A percentile compares a stretch with the other conserved stretches of the same genome.
These are phyloP conservation scores for Ophioceras dolichostomum DNA, from an alignment of 2,329 filamentous ascomycete genomes.

Conservation along the genomic window DNA sequence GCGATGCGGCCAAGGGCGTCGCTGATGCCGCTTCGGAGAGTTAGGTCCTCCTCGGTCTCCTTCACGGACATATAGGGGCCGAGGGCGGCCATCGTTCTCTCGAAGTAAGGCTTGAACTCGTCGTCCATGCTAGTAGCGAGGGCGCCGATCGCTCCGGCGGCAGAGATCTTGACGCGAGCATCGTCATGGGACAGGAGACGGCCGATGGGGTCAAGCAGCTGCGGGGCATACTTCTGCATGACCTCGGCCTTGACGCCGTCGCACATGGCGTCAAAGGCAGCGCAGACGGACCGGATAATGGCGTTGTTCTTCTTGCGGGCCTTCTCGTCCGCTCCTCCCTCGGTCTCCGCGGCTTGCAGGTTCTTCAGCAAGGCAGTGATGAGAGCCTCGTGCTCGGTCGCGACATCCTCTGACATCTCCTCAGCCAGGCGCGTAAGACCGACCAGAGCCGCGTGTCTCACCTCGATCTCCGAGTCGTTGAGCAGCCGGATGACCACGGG, in stretches of 20 bases:
- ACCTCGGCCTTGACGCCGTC: conserved; percentile 73
- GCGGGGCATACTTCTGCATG: conserved; percentile 69
- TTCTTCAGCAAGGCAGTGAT: conserved; percentile 81
- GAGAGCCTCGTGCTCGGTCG: conserved; percentile 71
- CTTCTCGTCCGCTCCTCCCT: conserved; percentile 47
- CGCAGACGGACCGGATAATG: conserved; percentile 82
- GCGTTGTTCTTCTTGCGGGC: conserved; percentile 64
- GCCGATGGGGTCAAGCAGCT: conserved; percentile 75
- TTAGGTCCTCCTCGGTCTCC: conserved; percentile 78
- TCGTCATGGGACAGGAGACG: conserved; percentile 75
- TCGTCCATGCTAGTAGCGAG: conserved; percentile 77
- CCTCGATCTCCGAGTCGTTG: conserved; percentile 69
- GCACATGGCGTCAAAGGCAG: conserved; percentile 82
- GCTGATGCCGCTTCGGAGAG: conserved; percentile 78
- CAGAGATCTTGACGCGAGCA: conserved; percentile 78
- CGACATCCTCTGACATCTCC: conserved; percentile 83
- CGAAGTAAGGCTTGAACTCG: conserved; percentile 83
- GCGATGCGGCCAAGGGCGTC: conserved; percentile 93
- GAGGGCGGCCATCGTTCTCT: conserved; percentile 80
- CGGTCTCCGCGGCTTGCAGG: conserved; percentile 65
- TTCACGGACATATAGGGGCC: conserved; percentile 76
- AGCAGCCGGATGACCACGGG: conserved; percentile 76
- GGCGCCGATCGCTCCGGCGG: conserved; percentile 80
- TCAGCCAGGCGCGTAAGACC: conserved; percentile 84
- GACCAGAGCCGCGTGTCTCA: conserved; percentile 78